Base-by-base conservation (phyloP, 1,284 basidiomycete species). In the Tausonia pullulans region DNA sequence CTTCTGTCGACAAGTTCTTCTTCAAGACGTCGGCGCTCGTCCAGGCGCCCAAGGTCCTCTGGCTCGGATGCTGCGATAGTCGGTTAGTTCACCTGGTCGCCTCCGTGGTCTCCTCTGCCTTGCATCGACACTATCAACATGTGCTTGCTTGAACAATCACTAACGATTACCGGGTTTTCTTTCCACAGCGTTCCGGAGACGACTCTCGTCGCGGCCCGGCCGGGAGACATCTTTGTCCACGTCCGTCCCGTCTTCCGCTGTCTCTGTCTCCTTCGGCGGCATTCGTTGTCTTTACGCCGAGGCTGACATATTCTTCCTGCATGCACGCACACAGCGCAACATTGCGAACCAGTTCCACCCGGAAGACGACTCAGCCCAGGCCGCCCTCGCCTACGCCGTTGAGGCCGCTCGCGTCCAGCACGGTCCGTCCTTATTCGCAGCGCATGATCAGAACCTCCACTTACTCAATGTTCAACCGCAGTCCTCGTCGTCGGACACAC, bases 401-500 rank as follows among this genome's bases (percentile, higher is more conserved):
- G 81, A 83, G 69, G 79, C 82, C 69, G 79, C 96, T 65, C 86
- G 87, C 64, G 87, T 94, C 53, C 81, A 88, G 75, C 88, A 97
- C 78, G 83, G 88, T 90, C 72, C 72, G 81, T 81, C 70, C 66
- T 71, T 66, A 58, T 64, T 66, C n/a, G 51, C 8, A 13, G 51
- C 2, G 14, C 51, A 52, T 52, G 8, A 41, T 55, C 53, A 39
- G 10, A 41, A 48, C 50, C 49, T 43, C 44, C 7, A 60, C 58
- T 64, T 43, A n/a, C 60, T 16, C 16, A 5, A 3, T 3, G 8
- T 7, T 39, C 16, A 4, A 10, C 53, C 63, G 63, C 73, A 88
- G 87, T 93, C 68, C 79, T 90, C 65, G 78, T 93, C 68, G 87
- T 86, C 39, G 90, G 90, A 51, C 90, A 92, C 75, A 86, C 85